Base-by-base conservation (phyloP, 257 asterid species). In the Plectranthus barbatus region DNA sequence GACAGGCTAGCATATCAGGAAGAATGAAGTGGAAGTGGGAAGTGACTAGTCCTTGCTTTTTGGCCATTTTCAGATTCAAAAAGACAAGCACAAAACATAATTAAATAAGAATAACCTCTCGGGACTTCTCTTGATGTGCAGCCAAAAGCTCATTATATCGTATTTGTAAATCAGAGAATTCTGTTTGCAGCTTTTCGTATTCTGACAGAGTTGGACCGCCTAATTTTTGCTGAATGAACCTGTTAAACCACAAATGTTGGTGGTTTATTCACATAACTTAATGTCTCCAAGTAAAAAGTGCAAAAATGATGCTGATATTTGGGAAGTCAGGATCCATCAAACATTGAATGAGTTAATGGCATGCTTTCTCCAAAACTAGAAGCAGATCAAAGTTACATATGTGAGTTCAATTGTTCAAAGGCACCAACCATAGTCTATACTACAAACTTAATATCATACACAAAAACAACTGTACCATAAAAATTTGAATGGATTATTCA, bases 151-250 rank as follows among this genome's bases (percentile, higher is more conserved):
- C 94, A 41, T 82, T 74, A 68, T 83, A 80, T 62, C 66, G 75
- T 23, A 48, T 73, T 57, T 83, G 94, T 71, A 92, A 72, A 46
- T 86, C 90, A 9, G 93, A 83, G 37, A 84, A 7, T 56, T 91
- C 95, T 24, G 88, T 74, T 76, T 83, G 94, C 73, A 88, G 75
- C 79, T 88, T 88, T 75, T 92, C 98, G 56, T 84, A 81, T 70
- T 88, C 98, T 18, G 83, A 81, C 60, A 86, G 60, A 5, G 86
- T 64, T 26, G 98, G 95, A 68, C 95, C 97, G 52, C 97, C 98
- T 79, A 92, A 70, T 66, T 86, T 88, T 71, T 88, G 97, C 71
- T 88, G 95, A 76, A 92, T 61, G 66, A 92, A 92, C 79, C 98
- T 91, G 86, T 48, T 33, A 59, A 61, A 62, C 36, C 45, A 71